phyloP scores from a whole-genome alignment of 371 early-diverging fungal genomes.

The Dichotomocladium elegans region DNA sequence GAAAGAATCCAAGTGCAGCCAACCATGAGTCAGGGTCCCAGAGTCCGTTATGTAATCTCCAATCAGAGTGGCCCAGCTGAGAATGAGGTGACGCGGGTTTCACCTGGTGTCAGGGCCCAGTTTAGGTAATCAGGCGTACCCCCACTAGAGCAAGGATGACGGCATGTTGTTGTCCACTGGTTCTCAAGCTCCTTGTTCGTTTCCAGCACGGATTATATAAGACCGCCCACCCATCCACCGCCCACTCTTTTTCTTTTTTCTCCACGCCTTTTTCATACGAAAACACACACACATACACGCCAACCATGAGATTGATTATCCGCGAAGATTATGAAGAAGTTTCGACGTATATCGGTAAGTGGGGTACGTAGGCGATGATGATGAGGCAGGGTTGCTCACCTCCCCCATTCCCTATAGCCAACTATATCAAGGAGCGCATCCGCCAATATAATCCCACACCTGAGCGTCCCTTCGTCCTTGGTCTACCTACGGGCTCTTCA shows the following conservation, averaged over 20 bases:
- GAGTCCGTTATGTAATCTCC: background rate
- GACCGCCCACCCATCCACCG: background rate
- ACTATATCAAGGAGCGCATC: conserved; percentile 80
- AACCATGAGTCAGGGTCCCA: background rate
- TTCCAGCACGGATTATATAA: no score
- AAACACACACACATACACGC: background rate
- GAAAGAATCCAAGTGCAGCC: no score
- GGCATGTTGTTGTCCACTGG: no score
- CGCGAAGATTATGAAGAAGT: conserved; percentile 64
- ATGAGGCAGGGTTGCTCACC: no score
- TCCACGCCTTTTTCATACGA: conserved; percentile 1
- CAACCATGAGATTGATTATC: conserved; percentile 70
- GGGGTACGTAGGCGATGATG: no score
- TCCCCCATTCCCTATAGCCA: no score
- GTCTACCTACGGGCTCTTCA: conserved; percentile 84
- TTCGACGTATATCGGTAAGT: conserved; percentile 57
- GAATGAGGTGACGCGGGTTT: background rate
- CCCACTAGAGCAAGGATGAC: no score
- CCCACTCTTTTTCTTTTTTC: conserved; percentile 9
- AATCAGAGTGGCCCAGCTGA: background rate
- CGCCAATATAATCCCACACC: conserved; percentile 73
- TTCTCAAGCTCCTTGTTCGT: no score
- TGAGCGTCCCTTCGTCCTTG: conserved; percentile 79
- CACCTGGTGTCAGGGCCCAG: background rate
- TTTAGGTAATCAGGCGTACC: conserved; percentile 1